Base-by-base conservation (phyloP, 768 basidiomycete species). In the Lentinula sp. region DNA sequence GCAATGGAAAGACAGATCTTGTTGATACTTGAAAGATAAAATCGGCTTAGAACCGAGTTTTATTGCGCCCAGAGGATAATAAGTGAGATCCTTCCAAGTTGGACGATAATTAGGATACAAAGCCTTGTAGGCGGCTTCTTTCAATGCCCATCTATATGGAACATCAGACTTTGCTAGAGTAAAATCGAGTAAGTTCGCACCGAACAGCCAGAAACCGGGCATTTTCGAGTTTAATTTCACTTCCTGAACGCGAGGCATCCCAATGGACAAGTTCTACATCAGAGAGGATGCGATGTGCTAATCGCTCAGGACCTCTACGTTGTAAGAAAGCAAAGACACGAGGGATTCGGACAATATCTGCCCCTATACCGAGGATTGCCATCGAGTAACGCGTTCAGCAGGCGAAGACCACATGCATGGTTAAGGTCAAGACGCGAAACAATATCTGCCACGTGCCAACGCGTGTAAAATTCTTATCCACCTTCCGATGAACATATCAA, bases 71-170 rank as follows among this genome's bases (percentile, higher is more conserved):
- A 72, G 71, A 13, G 71, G 62, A 55, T 61, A 68, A 56, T 81
- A 90, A 6, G 81, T 80, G 62, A 93, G 70, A 28, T 93, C 84
- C 67, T 91, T 90, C 93, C 92, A 94, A 6, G 81, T 83, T 16
- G 89, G 84, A 36, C 67, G 75, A 45, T 80, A 68, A 18, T 61
- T 35, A 0, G 91, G 91, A 69, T 84, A 91, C 61, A 93, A 68
- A 0, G 92, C 93, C 68, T 95, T 95, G 76, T 93, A 95, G 0
- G 86, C 85, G 0, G 93, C 90, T 72, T 95, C 93, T 66, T 95
- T 95, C 18, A 90, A 81, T 36, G 84, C 78, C 90, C 91, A 95
- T 15, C 92, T 94, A 65, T 32, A 18, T 52, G 32, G 1, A 42
- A 49, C 9, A 33, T 59, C 55, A 56, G 55, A 37, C 6, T 37